Evolutionary conservation across 106 monocot genomes (phyloP).

Genomic region (Allium fistulosum): DNA sequence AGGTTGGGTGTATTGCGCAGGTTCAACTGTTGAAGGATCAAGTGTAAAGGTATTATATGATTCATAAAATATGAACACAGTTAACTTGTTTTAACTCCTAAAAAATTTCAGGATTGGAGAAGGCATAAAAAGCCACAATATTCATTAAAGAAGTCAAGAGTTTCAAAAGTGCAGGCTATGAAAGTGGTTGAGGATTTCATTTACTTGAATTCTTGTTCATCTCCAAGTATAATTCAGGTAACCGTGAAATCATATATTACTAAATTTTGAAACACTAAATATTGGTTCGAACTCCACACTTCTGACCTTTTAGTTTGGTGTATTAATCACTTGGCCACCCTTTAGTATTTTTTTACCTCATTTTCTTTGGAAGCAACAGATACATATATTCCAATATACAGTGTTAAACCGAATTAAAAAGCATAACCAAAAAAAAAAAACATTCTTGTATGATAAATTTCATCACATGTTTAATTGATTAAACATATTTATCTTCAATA

Average conservation of each 20-base stretch:
- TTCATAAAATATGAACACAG: not conserved
- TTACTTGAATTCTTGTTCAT: slow-evolving; percentile 64
- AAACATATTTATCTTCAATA: not conserved
- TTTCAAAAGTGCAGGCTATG: slow-evolving; percentile 61
- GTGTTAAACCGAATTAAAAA: too few species aligned
- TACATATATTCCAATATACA: too few species aligned
- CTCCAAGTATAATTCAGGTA: slow-evolving; percentile 79
- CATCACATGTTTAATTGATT: too few species aligned
- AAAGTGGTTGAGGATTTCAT: slow-evolving; percentile 82
- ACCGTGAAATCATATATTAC: not conserved
- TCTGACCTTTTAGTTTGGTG: too few species aligned
- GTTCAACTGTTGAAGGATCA: slow-evolving; percentile 57
- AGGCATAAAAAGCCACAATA: slow-evolving; percentile 33
- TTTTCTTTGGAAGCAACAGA: too few species aligned
- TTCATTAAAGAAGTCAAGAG: slow-evolving; percentile 36
- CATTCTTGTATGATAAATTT: too few species aligned
- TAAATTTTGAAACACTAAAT: too few species aligned
- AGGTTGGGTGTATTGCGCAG: slow-evolving; percentile 66
- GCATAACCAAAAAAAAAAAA: too few species aligned
- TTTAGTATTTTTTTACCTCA: too few species aligned
- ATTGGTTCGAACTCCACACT: too few species aligned
- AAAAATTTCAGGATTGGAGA: slow-evolving; percentile 65
- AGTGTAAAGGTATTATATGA: slow-evolving; percentile 56
- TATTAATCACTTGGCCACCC: too few species aligned
- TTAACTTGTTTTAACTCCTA: slow-evolving; percentile 12